Evolutionary conservation across 305 asterid genomes (phyloP), one percentile per base, ranked within the genome.

Genomic region (Andrographis paniculata): DNA sequence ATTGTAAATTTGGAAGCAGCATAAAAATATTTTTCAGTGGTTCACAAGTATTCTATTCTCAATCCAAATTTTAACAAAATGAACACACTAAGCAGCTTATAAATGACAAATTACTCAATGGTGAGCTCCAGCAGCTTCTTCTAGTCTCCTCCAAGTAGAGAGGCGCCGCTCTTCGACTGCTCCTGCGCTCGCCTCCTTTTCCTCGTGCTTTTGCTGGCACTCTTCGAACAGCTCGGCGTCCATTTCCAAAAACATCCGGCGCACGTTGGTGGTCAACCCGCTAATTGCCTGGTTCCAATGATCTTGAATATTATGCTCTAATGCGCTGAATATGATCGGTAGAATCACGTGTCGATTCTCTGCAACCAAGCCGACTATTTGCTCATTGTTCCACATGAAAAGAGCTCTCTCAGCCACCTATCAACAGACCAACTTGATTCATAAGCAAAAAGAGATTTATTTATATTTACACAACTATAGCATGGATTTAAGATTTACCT

Each of bases 331-430:
- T 58, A 77, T 65, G 67, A 74, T 74, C 17, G 92, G 92, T 52
- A 80, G 48, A 50, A 77, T 59, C 7, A 53, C 70, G 15, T 51
- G 73, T 13, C 81, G 73, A 20, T 80, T 68, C 58, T 72, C 79
- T 0, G 78, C 80, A 38, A 80, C 72, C 64, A 80, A 56, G 45
- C 72, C 65, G 27, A 80, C 82, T 48, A 77, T 69, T 55, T 77
- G 87, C 58, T 77, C 92, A 24, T 80, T 80, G 70, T 77, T 80
- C 92, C 87, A 80, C 71, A 67, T 67, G 67, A 77, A 80, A 44
- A 77, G 92, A 24, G 92, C 83, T n/a, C 87, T 61, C 46, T 80
- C 87, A 13, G 87, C 84, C 56, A 80, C 87, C 92, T 80, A 74
- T 37, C 17, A 33, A 24, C 8, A 8, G 8, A 24, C 4, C 8